Base-by-base conservation (phyloP, 805 yeast genomes). In the Candida parachauliodes region DNA sequence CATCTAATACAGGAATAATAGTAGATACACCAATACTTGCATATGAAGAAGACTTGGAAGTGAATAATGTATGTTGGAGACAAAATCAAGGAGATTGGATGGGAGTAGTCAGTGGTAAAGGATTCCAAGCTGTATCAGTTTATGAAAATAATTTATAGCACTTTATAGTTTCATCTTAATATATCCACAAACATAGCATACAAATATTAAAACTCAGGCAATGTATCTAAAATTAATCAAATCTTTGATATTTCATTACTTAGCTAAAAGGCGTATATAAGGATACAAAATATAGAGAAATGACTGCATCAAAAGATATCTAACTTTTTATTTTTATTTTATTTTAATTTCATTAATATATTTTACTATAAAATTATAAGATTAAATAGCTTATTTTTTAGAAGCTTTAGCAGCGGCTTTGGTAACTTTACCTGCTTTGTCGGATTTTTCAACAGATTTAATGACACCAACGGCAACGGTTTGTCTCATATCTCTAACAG, bases 391-490 rank as follows among this genome's bases (percentile, higher is more conserved):
- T 65, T 66, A 66, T 59, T 66, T 66, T 64, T 66, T 66, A 58
- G 65, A 67, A 54, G 72, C 72, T 61, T 66, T 66, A 45, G 50
- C 60, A 49, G 72, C 72, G 55, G 72, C 70, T 62, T 65, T 66
- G 66, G 72, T 66, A 45, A 66, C 71, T 61, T 66, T 66, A 62
- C 71, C 72, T 44, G 71, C 70, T 62, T 66, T 66, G 60, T 66
- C 72, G 37, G 71, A 52, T 60, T 66, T 66, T 51, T 61, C 72
- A 43, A 66, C 72, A 48, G 69, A 54, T 83, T 91, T 91, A 85
- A 91, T 85, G 68, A 89, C 96, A 86, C 97, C 97, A 69, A 89
- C 97, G 70, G 97, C 97, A 63, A 89, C 97, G 61, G 97, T 89
- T 78, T 88, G 96, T 85, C 97, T 86, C 97, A 88, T 88, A 77